Evolutionary conservation across 1,284 basidiomycete genomes (phyloP).

Genomic region (Prillingera fragicola): DNA sequence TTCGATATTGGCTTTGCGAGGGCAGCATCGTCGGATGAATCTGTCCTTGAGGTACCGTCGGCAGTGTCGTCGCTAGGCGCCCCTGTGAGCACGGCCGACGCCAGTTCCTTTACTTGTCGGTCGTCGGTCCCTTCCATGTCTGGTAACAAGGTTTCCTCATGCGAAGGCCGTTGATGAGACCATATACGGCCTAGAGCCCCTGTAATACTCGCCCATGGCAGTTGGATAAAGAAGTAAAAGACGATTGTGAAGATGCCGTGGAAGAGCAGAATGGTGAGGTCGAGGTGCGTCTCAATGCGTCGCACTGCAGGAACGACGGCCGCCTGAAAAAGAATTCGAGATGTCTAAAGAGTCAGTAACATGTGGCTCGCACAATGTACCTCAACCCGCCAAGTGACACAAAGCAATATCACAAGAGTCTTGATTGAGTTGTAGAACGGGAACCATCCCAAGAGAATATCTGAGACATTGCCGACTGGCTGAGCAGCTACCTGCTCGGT

Average conservation of each 20-base stretch:
- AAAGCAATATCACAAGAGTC: slow-evolving; percentile 13
- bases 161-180: no score
- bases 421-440: slow-evolving; percentile 35
- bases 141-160: no score
- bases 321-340: slow-evolving; percentile 20
- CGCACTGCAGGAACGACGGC: slow-evolving; percentile 21
- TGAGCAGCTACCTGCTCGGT: slow-evolving; percentile 19
- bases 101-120: background rate
- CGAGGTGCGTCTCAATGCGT: slow-evolving; percentile 34
- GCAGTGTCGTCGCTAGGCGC: background rate
- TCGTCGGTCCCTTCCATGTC: no score
- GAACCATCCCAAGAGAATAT: slow-evolving; percentile 30
- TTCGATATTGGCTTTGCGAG: no score
- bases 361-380: slow-evolving; percentile 12
- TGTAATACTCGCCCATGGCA: slow-evolving; percentile 1
- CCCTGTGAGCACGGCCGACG: background rate
- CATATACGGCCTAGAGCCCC: background rate
- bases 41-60: background rate
- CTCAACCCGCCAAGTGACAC: slow-evolving; percentile 22
- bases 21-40: background rate
- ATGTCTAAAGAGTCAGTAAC: slow-evolving; percentile 17
- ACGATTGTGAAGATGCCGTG: slow-evolving; percentile 18
- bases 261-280: slow-evolving; percentile 31
- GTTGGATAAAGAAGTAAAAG: slow-evolving; percentile 11
- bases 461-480: slow-evolving; percentile 7